Base-by-base conservation (phyloP, 2,329 filamentous ascomycete genomes). In the Tolypocladium cylindrosporum region DNA sequence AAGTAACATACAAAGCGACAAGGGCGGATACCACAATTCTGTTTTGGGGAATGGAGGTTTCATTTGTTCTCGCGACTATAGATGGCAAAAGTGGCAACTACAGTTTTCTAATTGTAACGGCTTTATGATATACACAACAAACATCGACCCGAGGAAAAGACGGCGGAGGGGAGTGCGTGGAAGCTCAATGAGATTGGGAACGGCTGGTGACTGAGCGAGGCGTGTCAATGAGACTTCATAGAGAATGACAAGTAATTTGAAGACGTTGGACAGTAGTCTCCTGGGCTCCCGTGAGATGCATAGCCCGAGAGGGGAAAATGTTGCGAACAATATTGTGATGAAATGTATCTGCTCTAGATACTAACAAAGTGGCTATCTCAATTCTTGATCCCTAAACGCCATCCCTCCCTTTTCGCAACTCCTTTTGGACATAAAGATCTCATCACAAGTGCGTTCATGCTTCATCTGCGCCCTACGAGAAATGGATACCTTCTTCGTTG, bases 401-500 rank as follows among this genome's bases (percentile, higher is more conserved):
- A 4, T n/a, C 8, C 53, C 40, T 21, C 39, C 54, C n/a, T 41
- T 43, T 52, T 19, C 31, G 31, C 48, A 52, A 52, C 48, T 52
- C 48, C 48, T 37, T 37, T 31, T 11, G 34, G 31, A 36, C 48
- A 19, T 21, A 34, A 37, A 21, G 21, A 36, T 21, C 16, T 42
- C 43, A 41, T 21, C 54, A 55, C 41, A 43, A 14, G 9, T n/a
- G 19, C 13, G 16, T 21, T 16, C 39, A 42, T 27, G 48, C 48
- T 37, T 37, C 48, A 36, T 51, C 31, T 4, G 31, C 45, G 31
- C 19, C 51, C 78, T 72, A 91, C 61, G 84, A 88, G 71, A 97
- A 97, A 75, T 97, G 93, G 60, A 97, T 93, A 36, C 91, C 91
- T 70, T 96, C 90, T 63, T 90, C 84, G 70, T 97, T 96, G 73